These are phyloP conservation scores for Dendryphion nanum DNA, from an alignment of 2,329 filamentous ascomycete genomes.

Conservation along the genomic window DNA sequence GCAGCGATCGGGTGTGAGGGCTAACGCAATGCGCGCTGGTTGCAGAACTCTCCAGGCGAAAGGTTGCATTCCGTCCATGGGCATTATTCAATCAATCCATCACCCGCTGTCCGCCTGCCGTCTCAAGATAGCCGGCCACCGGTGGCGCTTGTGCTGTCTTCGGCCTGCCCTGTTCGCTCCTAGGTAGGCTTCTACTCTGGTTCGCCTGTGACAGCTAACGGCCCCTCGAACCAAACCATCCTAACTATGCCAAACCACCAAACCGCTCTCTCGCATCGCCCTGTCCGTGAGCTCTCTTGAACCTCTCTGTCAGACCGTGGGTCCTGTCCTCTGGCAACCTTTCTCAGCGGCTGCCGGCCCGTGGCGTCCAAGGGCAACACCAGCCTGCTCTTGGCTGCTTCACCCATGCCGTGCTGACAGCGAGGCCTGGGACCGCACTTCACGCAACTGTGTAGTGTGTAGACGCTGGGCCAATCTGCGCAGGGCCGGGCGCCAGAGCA, in stretches of 20 bases:
- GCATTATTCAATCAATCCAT: too few relatives aligned
- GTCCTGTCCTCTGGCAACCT: constrained; percentile 10
- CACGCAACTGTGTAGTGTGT: too few relatives aligned
- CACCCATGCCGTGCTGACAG: constrained; percentile 26
- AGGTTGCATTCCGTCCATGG: constrained; percentile 16
- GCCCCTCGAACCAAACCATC: neutral
- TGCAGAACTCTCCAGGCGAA: constrained; percentile 11
- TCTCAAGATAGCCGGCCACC: too few relatives aligned
- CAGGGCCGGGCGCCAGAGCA: constrained; percentile 20
- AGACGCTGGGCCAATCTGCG: constrained; percentile 13
- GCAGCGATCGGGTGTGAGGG: constrained; percentile 7
- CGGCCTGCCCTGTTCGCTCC: neutral
- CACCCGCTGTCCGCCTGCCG: constrained; percentile 15
- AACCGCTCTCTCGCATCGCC: neutral
- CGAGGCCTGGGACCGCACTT: too few relatives aligned
- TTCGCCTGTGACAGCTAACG: neutral
- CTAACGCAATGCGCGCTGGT: neutral
- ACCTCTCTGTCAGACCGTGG: too few relatives aligned
- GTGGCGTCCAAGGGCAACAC: constrained; percentile 22
- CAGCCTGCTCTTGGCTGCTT: constrained; percentile 22
- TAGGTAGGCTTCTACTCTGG: neutral
- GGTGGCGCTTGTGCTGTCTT: neutral
- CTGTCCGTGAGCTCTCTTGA: neutral
- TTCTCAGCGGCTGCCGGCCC: constrained; percentile 34
- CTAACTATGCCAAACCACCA: constrained; percentile 10